Evolutionary conservation across 208 protist species (phyloP), one percentile per base, ranked within the genome.

Genomic region (Herpetomonas samuelpessoai): DNA sequence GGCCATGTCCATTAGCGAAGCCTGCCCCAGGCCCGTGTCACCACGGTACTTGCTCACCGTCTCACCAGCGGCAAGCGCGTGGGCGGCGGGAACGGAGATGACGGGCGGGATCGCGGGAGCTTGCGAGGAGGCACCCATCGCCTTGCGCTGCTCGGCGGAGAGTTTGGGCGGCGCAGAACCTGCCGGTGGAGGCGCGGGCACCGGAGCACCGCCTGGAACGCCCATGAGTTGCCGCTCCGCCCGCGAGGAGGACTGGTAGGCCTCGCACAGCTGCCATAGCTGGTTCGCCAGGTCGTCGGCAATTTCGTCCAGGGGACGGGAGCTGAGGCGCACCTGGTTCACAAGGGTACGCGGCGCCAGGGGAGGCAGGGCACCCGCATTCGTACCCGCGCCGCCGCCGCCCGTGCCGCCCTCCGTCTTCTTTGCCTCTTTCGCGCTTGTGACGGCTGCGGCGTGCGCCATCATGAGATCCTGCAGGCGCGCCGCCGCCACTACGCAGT

Each of bases 201-300:
- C 30, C 44, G 39, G 35, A 1, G 53, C 19, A 19, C 49, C 49
- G 22, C 53, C 58, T 0, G 12, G 6, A 7, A 66, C 53, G 41
- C 67, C 60, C 9, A 73, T 53, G 0, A 67, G 60, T 19, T 46
- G 61, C 38, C 67, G 51, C n/a, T 66, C 67, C 2, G 60, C 67
- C 0, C 58, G 58, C 2, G 67, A 66, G 44, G 67, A 49, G 29
- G 47, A 52, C 39, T 60, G 51, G 59, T 67, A 67, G 22, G 67
- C 58, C 14, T 28, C 39, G 38, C 47, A 44, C n/a, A 73, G 67
- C n/a, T 64, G 30, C 21, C 60, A 53, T 21, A 73, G 60, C 49
- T 71, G 71, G 24, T 45, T 67, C 59, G 62, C 66, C 19, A 83
- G 57, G 39, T 83, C 76, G 41, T 83, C 76, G 19, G 76, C 76